These are phyloP conservation scores for Syzygium malaccense DNA, from an alignment of 441 rosid species.

Conservation along the genomic window DNA sequence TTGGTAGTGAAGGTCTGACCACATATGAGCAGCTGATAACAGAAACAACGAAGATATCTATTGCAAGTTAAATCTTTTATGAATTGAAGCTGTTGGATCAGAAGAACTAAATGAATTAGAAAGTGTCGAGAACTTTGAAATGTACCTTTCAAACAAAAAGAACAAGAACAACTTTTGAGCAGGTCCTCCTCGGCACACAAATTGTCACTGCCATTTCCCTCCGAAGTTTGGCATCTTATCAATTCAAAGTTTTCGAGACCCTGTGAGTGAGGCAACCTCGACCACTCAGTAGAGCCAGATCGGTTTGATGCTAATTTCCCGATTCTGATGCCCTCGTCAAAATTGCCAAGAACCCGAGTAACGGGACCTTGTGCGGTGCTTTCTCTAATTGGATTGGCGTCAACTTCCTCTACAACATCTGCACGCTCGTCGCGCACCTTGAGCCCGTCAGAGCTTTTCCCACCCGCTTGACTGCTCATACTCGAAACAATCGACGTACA, in stretches of 20 bases:
- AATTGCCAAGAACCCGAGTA: conserved; percentile 15
- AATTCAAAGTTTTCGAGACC: conserved; percentile 34
- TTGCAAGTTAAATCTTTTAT: not conserved
- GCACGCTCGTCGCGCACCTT: not conserved
- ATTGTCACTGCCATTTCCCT: conserved; percentile 25
- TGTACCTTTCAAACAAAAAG: conserved; percentile 84
- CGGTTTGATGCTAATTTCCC: conserved; percentile 17
- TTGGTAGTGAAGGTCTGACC: conserved; percentile 94
- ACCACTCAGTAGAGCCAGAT: conserved; percentile 32
- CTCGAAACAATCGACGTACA: conserved; percentile 23
- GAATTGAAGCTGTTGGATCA: not conserved
- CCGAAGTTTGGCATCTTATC: conserved; percentile 34
- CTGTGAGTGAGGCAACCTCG: conserved; percentile 34
- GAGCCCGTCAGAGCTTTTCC: not conserved
- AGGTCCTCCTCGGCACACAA: conserved; percentile 25
- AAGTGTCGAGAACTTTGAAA: not conserved
- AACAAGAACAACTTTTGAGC: conserved; percentile 69
- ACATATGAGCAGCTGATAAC: conserved; percentile 77
- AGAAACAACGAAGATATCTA: conserved; percentile 1
- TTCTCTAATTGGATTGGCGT: conserved; percentile 4
- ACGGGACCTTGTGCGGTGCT: conserved; percentile 10
- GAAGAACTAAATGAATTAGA: not conserved
- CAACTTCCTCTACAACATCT: not conserved
- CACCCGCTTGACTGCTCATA: conserved; percentile 13
- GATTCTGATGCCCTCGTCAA: conserved; percentile 18